A percentile compares a stretch with the other conserved stretches of the same genome.
Evolutionary conservation across 1,284 basidiomycete genomes (phyloP).

Genomic region (Dichomitus squalens): DNA sequence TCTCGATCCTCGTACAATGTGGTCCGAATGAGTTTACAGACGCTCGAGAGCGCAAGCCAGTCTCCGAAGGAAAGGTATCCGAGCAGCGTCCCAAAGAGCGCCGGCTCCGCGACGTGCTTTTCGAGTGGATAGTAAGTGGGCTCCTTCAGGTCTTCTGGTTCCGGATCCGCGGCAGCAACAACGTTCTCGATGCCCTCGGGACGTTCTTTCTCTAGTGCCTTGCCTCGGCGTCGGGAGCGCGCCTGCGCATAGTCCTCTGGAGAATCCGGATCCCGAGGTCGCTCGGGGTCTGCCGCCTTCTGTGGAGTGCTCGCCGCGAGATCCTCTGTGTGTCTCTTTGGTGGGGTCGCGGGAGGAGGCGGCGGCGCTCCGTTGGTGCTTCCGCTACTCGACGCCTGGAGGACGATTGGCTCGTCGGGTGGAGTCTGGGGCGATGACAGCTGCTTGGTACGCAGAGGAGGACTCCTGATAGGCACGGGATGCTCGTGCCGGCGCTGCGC

Average conservation of each 20-base stretch:
- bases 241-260: constrained; percentile 42
- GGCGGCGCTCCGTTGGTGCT: constrained; percentile 1
- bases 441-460: neutral
- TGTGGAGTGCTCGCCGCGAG: neutral
- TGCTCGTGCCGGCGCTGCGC: constrained; percentile 14
- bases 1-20: constrained; percentile 49
- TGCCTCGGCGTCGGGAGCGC: constrained; percentile 43
- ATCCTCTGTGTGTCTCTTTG: constrained; percentile 1
- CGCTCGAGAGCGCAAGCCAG: constrained; percentile 60
- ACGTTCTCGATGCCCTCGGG: constrained; percentile 31
- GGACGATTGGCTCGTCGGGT: neutral
- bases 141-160: constrained; percentile 22
- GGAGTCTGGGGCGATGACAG: neutral
- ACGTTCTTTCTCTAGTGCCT: constrained; percentile 42
- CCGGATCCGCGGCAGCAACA: constrained; percentile 11
- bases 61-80: constrained; percentile 63
- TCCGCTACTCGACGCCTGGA: neutral
- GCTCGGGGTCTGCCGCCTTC: constrained; percentile 1
- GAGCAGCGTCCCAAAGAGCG: constrained; percentile 55
- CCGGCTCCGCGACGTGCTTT: constrained; percentile 50
- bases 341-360: neutral
- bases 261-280: constrained; percentile 32
- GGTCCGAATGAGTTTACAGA: constrained; percentile 54
- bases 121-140: constrained; percentile 54
- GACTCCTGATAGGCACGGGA: constrained; percentile 10